These are phyloP conservation scores for Psilocybe subaeruginosa DNA, from an alignment of 768 basidiomycete species.

Conservation along the genomic window DNA sequence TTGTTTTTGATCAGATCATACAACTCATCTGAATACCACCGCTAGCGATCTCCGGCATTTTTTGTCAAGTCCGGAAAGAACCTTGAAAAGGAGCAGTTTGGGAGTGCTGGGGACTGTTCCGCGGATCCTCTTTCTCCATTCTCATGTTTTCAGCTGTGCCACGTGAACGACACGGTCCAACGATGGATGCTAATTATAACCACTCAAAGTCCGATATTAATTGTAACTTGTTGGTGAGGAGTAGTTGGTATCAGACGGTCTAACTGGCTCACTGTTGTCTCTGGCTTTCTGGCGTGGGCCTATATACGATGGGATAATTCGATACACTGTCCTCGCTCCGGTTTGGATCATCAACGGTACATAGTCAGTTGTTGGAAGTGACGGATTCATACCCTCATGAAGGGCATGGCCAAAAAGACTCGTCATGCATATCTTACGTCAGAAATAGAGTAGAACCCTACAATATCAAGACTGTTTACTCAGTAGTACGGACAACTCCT, in stretches of 20 bases:
- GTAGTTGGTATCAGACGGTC: slow-evolving; percentile 10
- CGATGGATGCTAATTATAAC: slow-evolving; percentile 22
- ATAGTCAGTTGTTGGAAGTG: too few species aligned
- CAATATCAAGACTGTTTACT: too few species aligned
- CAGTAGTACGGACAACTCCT: too few species aligned
- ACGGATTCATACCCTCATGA: too few species aligned
- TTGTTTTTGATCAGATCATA: slow-evolving; percentile 40
- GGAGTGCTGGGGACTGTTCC: slow-evolving; percentile 17
- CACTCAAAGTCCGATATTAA: slow-evolving; percentile 14
- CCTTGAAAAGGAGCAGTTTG: slow-evolving; percentile 7
- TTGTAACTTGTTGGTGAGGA: slow-evolving; percentile 14
- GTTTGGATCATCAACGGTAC: too few species aligned
- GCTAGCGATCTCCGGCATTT: slow-evolving; percentile 33
- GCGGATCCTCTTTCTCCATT: slow-evolving; percentile 31
- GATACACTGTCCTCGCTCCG: not conserved
- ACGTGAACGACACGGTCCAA: slow-evolving; percentile 31
- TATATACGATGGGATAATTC: not conserved
- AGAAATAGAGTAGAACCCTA: too few species aligned
- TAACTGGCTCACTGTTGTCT: too few species aligned
- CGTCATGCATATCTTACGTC: too few species aligned
- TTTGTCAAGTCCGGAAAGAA: slow-evolving; percentile 35
- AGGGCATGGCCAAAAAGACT: too few species aligned
- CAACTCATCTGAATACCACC: slow-evolving; percentile 23
- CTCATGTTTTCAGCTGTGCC: slow-evolving; percentile 23
- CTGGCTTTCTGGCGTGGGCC: slow-evolving; percentile 5